Base-by-base conservation (phyloP, 1,284 basidiomycete genomes). In the Leucoagaricus sp. region DNA sequence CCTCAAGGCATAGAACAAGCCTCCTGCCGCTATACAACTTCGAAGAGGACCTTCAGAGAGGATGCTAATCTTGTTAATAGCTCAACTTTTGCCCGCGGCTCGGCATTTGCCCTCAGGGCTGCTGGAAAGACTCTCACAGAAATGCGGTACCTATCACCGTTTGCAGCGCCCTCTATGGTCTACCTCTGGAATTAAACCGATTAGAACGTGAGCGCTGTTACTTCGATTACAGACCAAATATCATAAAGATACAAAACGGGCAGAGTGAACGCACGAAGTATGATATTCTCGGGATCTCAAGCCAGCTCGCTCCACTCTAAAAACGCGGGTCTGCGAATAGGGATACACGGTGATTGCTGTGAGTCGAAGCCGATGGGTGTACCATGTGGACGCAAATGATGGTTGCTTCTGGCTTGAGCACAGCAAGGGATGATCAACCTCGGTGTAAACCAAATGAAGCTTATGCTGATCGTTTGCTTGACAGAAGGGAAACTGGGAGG, bases 361-460 rank as follows among this genome's bases (percentile, higher is more conserved):
- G 25, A 7, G 38, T 42, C 23, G 41, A 44, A 28, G 41, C 40
- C 33, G 28, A 45, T 50, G 47, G 12, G 31, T 45, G 48, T 45
- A 34, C 41, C 54, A 50, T 29, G 44, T 50, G 54, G 41, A 21
- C 48, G 25, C 40, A 19, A 44, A 13, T 48, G 53, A 55, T 48
- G 53, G 53, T 55, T 55, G 53, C 53, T 55, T 55, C 53, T 42
- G 41, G 21, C 17, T 13, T 25, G 36, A 41, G 34, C 46, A 53
- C 33, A 53, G 42, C 42, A 28, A 34, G 17, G 21, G 19, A 6
- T 42, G 36, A 38, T 38, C 36, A 33, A n/a, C 36, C 17, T 38
- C 8, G 36, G 36, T 10, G 13, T 38, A 10, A n/a, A 38, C 36
- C 15, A 38, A 15, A 15, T n/a, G 4, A n/a, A 13, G 36, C 36